phyloP scores from a whole-genome alignment of 202 grass and related monocot species.

The Alloteropsis angusta region DNA sequence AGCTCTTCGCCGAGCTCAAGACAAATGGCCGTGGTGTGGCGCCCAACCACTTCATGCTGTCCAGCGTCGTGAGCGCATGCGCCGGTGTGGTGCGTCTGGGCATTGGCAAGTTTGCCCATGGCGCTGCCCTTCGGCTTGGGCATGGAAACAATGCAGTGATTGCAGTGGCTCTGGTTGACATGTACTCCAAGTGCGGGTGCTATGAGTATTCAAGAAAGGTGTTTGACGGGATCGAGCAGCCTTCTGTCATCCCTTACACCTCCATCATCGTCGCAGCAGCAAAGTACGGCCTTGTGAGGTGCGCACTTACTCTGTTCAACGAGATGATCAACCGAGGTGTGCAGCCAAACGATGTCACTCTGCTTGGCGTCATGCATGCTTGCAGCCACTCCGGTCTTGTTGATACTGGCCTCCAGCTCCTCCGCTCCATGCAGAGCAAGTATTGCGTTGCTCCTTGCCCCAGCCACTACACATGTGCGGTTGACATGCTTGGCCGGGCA shows the following conservation, averaged over 20 bases:
- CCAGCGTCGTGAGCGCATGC: constrained; percentile 53
- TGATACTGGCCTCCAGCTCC: constrained; percentile 43
- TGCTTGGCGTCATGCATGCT: constrained; percentile 65
- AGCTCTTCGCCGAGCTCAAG: constrained; percentile 42
- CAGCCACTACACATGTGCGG: constrained; percentile 68
- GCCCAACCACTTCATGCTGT: constrained; percentile 76
- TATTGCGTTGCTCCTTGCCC: constrained; percentile 35
- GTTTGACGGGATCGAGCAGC: constrained; percentile 41
- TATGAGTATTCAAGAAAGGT: constrained; percentile 54
- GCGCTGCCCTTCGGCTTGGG: constrained; percentile 33
- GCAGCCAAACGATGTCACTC: constrained; percentile 51
- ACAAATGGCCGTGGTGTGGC: not conserved
- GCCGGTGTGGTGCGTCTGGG: constrained; percentile 37
- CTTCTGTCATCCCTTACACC: constrained; percentile 54
- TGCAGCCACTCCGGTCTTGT: constrained; percentile 70
- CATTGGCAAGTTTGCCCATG: constrained; percentile 50
- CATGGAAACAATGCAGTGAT: constrained; percentile 40
- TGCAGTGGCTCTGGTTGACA: constrained; percentile 53
- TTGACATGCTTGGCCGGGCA: constrained; percentile 72
- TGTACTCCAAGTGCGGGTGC: constrained; percentile 75
- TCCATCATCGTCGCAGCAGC: constrained; percentile 64
- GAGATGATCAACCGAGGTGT: constrained; percentile 47
- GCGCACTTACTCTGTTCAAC: constrained; percentile 34
- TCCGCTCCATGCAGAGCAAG: constrained; percentile 39
- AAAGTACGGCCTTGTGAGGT: constrained; percentile 42